These are phyloP conservation scores for Pythium myriotylum DNA, from an alignment of 352 stramenopile species.

Conservation along the genomic window DNA sequence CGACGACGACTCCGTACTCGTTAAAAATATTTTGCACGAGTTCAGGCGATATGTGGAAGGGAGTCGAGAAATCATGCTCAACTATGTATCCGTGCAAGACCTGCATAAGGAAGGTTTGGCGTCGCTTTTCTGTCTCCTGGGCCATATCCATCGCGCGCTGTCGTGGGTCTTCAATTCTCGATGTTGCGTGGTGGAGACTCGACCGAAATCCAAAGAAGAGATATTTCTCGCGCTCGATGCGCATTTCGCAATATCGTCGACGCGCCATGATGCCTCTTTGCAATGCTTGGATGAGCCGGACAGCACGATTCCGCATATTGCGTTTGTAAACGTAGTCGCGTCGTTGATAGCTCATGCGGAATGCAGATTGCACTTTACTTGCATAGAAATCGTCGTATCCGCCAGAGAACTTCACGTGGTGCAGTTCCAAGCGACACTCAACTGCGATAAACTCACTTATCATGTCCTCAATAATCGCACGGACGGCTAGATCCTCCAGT, in stretches of 20 bases:
- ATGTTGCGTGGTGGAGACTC: conserved; percentile 47
- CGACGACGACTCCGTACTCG: conserved; percentile 66
- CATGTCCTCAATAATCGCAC: conserved; percentile 64
- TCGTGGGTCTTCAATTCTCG: conserved; percentile 46
- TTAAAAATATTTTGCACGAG: conserved; percentile 51
- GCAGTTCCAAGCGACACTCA: conserved; percentile 59
- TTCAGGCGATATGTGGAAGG: conserved; percentile 38
- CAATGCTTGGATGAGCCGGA: conserved; percentile 63
- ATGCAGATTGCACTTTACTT: conserved; percentile 71
- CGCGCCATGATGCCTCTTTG: conserved; percentile 66
- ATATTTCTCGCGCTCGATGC: conserved; percentile 59
- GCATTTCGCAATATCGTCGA: conserved; percentile 54
- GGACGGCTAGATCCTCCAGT: conserved; percentile 49
- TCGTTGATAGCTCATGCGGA: conserved; percentile 71
- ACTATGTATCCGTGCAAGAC: conserved; percentile 57
- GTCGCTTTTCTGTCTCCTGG: conserved; percentile 40
- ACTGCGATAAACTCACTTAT: conserved; percentile 50
- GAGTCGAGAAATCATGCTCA: conserved; percentile 38
- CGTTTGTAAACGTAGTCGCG: conserved; percentile 50
- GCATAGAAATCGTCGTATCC: conserved; percentile 68
- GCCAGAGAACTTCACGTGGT: conserved; percentile 58
- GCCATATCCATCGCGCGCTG: conserved; percentile 39
- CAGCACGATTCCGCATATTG: conserved; percentile 50
- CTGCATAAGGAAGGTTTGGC: conserved; percentile 72
- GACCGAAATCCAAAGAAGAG: conserved; percentile 72